These are phyloP conservation scores for Kuraishia hungarica DNA, from an alignment of 805 yeast species.

Conservation along the genomic window DNA sequence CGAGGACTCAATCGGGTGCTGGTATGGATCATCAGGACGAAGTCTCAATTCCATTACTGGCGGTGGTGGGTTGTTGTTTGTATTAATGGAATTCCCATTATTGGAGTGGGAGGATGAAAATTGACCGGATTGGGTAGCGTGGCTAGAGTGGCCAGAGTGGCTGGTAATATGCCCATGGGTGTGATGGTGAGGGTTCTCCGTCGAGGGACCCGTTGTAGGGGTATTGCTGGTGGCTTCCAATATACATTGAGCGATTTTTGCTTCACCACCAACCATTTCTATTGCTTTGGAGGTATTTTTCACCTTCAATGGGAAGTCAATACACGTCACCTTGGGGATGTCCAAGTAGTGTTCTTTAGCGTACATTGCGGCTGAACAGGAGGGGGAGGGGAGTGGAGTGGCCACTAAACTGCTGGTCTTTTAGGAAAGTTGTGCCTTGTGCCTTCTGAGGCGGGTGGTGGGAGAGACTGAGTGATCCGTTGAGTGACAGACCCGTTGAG, in stretches of 20 bases:
- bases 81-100: background rate
- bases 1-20: constrained; percentile 59
- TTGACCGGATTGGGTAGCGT: background rate
- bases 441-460: no score
- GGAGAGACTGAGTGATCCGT: no score
- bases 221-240: constrained; percentile 18
- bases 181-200: background rate
- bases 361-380: background rate
- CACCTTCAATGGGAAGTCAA: constrained; percentile 75
- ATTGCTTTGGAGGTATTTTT: constrained; percentile 55
- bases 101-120: background rate
- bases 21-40: constrained; percentile 23
- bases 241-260: constrained; percentile 31
- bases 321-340: constrained; percentile 62
- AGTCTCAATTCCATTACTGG: constrained; percentile 19
- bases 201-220: background rate
- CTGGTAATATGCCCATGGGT: no score
- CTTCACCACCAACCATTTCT: constrained; percentile 58
- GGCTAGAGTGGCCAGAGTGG: background rate
- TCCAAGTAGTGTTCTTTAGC: constrained; percentile 59
- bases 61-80: constrained; percentile 4
- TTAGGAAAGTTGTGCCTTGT: no score
- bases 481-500: no score
- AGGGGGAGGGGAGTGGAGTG: no score
- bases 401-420: no score